A percentile compares a stretch with the other conserved stretches of the same genome.
phyloP scores from a whole-genome alignment of 192 early-diverging fungal genomes.

The Backusella tarrabulga region DNA sequence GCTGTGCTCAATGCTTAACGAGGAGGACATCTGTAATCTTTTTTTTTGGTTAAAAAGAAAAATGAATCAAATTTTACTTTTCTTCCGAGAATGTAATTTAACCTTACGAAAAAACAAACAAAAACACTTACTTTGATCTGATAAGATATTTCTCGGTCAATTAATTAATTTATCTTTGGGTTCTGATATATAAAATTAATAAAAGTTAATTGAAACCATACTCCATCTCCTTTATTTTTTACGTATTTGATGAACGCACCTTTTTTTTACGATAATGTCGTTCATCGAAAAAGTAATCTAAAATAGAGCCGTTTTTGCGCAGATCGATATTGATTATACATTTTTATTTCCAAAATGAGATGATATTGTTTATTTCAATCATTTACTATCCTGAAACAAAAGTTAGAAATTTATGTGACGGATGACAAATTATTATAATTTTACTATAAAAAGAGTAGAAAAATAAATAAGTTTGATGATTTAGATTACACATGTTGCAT shows the following conservation, averaged over 20 bases:
- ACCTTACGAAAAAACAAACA: neutral
- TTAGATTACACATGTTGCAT: neutral
- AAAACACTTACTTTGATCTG: too few species aligned
- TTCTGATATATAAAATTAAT: neutral
- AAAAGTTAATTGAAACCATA: neutral
- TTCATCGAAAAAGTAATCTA: neutral
- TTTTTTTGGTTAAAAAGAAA: too few species aligned
- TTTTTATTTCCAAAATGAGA: neutral
- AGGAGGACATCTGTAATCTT: neutral
- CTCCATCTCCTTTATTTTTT: neutral
- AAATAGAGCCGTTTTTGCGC: neutral
- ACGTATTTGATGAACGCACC: neutral
- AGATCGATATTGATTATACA: neutral
- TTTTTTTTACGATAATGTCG: neutral
- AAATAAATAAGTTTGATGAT: neutral
- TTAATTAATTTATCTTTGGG: too few species aligned
- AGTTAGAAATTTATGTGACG: neutral
- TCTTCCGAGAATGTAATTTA: too few species aligned
- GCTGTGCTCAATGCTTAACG: too few species aligned
- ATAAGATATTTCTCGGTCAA: too few species aligned
- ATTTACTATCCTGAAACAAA: neutral
- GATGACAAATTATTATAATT: slow-evolving; percentile 4
- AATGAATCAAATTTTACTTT: too few species aligned
- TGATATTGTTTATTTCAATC: neutral
- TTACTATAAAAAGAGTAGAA: neutral